phyloP scores from a whole-genome alignment of 805 yeast genomes.

The Candida ovalis region DNA sequence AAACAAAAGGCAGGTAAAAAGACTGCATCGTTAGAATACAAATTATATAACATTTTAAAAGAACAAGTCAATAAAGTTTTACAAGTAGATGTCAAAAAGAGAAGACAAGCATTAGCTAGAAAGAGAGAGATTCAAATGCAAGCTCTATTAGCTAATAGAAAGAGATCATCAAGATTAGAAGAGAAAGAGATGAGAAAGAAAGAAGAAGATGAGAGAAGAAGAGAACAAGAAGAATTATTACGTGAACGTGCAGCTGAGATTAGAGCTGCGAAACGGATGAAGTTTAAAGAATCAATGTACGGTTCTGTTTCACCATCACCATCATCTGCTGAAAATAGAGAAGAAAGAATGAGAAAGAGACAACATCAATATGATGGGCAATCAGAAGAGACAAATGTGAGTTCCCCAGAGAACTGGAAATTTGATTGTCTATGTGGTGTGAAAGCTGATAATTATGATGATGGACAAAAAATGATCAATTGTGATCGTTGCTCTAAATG shows the following conservation, averaged over 20 bases:
- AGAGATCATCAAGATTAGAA: constrained; percentile 70
- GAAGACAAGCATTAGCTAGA: constrained; percentile 51
- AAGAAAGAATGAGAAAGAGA: background rate
- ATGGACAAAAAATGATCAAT: constrained; percentile 32
- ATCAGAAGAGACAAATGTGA: constrained; percentile 14
- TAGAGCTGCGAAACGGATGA: constrained; percentile 39
- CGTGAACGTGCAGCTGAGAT: constrained; percentile 42
- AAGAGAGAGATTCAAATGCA: constrained; percentile 63
- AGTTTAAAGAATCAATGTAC: constrained; percentile 30
- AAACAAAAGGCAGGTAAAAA: constrained; percentile 32
- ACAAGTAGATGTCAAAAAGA: constrained; percentile 46
- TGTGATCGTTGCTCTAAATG: constrained; percentile 35
- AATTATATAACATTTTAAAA: constrained; percentile 31
- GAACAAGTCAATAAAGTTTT: constrained; percentile 33
- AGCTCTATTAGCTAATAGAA: constrained; percentile 60
- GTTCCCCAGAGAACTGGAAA: constrained; percentile 26
- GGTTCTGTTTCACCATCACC: constrained; percentile 13
- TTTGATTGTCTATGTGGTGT: constrained; percentile 39
- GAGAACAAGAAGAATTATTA: constrained; percentile 43
- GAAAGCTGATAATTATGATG: constrained; percentile 35
- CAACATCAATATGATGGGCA: constrained; percentile 16
- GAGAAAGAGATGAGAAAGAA: constrained; percentile 49
- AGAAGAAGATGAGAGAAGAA: constrained; percentile 50
- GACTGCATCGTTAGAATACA: constrained; percentile 21
- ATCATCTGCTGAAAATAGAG: constrained; percentile 6